Evolutionary conservation across 2,329 filamentous ascomycete genomes (phyloP).

Genomic region (Alternaria sp.): DNA sequence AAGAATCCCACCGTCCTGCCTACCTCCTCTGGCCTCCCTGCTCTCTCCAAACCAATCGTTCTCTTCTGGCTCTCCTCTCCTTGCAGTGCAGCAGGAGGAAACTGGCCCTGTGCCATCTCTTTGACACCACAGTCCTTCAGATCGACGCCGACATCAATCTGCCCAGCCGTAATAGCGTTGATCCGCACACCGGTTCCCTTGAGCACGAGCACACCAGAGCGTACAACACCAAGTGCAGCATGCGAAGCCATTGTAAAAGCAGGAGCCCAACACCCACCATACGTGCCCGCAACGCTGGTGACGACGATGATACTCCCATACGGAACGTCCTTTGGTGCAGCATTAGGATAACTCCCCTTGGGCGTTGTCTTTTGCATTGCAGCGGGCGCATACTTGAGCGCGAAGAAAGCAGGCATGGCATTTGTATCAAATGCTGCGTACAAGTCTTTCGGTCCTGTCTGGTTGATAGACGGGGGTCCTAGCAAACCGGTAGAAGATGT

Average conservation of each 20-base stretch:
- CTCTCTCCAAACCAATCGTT: slow-evolving; percentile 66
- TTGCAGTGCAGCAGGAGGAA: slow-evolving; percentile 64
- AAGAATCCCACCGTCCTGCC: slow-evolving; percentile 69
- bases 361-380: slow-evolving; percentile 69
- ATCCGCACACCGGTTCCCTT: slow-evolving; percentile 67
- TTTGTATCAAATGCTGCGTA: slow-evolving; percentile 68
- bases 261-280: slow-evolving; percentile 67
- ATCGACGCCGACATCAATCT: slow-evolving; percentile 58
- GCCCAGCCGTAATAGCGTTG: slow-evolving; percentile 61
- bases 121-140: slow-evolving; percentile 50
- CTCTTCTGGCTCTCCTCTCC: slow-evolving; percentile 58
- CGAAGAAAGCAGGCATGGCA: slow-evolving; percentile 69
- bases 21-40: slow-evolving; percentile 66
- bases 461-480: slow-evolving; percentile 63
- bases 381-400: slow-evolving; percentile 69
- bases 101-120: slow-evolving; percentile 61
- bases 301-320: slow-evolving; percentile 72
- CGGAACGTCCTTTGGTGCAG: slow-evolving; percentile 65
- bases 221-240: slow-evolving; percentile 68
- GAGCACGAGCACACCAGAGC: slow-evolving; percentile 64
- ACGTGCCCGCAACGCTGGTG: slow-evolving; percentile 63
- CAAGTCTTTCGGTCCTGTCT: slow-evolving; percentile 64
- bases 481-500: slow-evolving; percentile 66
- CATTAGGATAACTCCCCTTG: slow-evolving; percentile 66
- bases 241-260: slow-evolving; percentile 69